Percentiles rank a stretch among this genome's conserved stretches.
phyloP scores from a whole-genome alignment of 768 basidiomycete species.

The Mrakia blollopis region DNA sequence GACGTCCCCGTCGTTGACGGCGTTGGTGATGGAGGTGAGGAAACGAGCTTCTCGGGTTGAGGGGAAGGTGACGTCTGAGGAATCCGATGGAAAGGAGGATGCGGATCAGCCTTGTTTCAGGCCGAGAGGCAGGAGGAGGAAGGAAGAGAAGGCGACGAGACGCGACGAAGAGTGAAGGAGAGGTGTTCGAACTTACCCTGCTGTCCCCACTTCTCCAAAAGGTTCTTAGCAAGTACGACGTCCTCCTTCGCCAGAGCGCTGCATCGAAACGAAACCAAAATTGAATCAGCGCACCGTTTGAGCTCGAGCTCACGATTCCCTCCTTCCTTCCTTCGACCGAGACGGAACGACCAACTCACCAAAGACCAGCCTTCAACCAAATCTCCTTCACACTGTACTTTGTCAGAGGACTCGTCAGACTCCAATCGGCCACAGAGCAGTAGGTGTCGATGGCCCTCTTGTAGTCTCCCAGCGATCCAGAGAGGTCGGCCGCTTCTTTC shows the following conservation, averaged over 20 bases:
- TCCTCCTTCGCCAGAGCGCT: conserved; percentile 31
- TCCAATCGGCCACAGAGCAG: conserved; percentile 81
- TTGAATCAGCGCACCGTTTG: neutral
- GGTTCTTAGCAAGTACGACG: conserved; percentile 24
- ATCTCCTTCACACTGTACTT: conserved; percentile 99
- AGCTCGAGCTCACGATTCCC: neutral
- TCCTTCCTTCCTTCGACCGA: neutral
- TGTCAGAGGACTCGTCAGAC: conserved; percentile 74
- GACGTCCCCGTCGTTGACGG: conserved; percentile 62
- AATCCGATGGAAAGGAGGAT: neutral
- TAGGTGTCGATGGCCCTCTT: conserved; percentile 79
- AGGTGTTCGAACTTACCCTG: conserved; percentile 21
- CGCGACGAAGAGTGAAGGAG: neutral
- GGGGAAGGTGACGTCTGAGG: conserved; percentile 67
- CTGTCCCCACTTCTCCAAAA: conserved; percentile 28
- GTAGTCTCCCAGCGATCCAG: conserved; percentile 82
- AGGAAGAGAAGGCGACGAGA: neutral
- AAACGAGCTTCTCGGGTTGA: conserved; percentile 92
- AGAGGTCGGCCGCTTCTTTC: conserved; percentile 93
- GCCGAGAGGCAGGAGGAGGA: too few species aligned
- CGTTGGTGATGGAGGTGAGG: conserved; percentile 67
- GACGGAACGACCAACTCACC: conserved; percentile 49
- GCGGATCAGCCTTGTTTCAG: too few species aligned
- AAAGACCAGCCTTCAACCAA: conserved; percentile 81
- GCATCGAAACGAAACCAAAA: neutral